Percentiles rank a stretch among this genome's conserved stretches.
phyloP scores from a whole-genome alignment of 1,284 basidiomycete genomes.

The Trichosporon sp. region DNA sequence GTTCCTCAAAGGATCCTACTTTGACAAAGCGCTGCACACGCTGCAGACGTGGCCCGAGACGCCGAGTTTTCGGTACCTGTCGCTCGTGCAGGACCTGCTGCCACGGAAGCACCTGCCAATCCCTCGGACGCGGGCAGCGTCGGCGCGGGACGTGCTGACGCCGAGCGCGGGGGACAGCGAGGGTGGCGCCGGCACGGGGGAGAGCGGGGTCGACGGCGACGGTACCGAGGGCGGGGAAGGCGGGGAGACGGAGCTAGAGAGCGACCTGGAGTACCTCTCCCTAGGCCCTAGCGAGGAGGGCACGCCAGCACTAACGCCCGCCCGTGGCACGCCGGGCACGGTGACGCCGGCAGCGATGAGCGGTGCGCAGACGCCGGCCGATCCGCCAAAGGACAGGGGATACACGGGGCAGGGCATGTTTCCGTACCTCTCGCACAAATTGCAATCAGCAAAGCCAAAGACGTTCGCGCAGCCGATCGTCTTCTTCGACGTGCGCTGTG shows the following conservation, averaged over 20 bases:
- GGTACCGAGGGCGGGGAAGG: background rate
- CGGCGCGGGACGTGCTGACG: conserved; percentile 3
- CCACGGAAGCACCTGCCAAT: conserved; percentile 36
- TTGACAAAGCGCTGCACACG: conserved; percentile 47
- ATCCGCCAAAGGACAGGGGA: conserved; percentile 21
- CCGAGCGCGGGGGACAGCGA: background rate
- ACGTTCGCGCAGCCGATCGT: conserved; percentile 50
- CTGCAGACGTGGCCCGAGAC: conserved; percentile 40
- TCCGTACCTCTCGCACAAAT: conserved; percentile 39
- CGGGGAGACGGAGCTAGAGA: background rate
- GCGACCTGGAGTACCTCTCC: conserved; percentile 15
- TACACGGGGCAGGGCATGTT: conserved; percentile 48
- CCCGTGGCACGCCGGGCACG: background rate
- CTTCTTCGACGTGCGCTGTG: conserved; percentile 48
- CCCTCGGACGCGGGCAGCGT: conserved; percentile 28
- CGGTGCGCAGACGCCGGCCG: conserved; percentile 17
- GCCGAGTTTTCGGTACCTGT: conserved; percentile 49
- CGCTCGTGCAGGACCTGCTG: conserved; percentile 47
- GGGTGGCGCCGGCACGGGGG: no score
- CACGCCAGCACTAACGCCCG: background rate
- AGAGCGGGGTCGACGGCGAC: no score
- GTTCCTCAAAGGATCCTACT: conserved; percentile 48
- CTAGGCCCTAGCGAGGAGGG: conserved; percentile 6
- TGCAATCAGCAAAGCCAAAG: conserved; percentile 38
- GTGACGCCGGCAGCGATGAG: conserved; percentile 27